Percentiles rank a stretch among this genome's conserved stretches.
Conservation (phyloP, 192 early-diverging fungal species). For the Polychytrium aggregatum region DNA sequence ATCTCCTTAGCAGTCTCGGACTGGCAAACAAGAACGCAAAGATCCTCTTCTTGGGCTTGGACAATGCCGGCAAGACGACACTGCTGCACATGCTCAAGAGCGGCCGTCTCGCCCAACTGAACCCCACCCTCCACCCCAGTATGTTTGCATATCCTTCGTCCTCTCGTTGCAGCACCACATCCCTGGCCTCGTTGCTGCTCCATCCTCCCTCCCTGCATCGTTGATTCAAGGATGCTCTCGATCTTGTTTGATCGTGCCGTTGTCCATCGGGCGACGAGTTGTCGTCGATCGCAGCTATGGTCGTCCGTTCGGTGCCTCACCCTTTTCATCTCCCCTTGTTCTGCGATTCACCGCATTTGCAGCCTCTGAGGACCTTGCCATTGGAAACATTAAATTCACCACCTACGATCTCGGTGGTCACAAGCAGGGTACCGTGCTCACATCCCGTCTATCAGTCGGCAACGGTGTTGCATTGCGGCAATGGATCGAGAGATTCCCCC, state of each 20-base stretch:
- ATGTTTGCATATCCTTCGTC: no score
- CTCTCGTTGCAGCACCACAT: no score
- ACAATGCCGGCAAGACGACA: slow-evolving; percentile 98
- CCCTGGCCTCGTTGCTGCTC: no score
- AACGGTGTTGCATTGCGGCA: no score
- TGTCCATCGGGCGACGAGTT: no score
- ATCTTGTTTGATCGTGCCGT: no score
- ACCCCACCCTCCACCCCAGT: slow-evolving; percentile 97
- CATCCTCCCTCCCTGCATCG: no score
- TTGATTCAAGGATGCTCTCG: no score
- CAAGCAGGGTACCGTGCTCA: slow-evolving; percentile 71
- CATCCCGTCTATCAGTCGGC: not conserved
- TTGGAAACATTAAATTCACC: slow-evolving; percentile 94
- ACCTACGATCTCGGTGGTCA: slow-evolving; percentile 98
- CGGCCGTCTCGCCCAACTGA: slow-evolving; percentile 85
- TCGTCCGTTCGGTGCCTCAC: not conserved
- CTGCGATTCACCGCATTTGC: not conserved
- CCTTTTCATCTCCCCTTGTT: not conserved
- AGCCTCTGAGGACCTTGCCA: slow-evolving; percentile 94
- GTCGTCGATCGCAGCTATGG: no score
- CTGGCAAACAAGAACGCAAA: slow-evolving; percentile 98
- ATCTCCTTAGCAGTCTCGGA: slow-evolving; percentile 79
- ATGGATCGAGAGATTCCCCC: no score
- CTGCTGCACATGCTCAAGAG: slow-evolving; percentile 99
- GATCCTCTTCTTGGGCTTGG: slow-evolving; percentile 95